These are phyloP conservation scores for Chaetoscypha palmicola DNA, from an alignment of 2,329 filamentous ascomycete genomes.

Conservation along the genomic window DNA sequence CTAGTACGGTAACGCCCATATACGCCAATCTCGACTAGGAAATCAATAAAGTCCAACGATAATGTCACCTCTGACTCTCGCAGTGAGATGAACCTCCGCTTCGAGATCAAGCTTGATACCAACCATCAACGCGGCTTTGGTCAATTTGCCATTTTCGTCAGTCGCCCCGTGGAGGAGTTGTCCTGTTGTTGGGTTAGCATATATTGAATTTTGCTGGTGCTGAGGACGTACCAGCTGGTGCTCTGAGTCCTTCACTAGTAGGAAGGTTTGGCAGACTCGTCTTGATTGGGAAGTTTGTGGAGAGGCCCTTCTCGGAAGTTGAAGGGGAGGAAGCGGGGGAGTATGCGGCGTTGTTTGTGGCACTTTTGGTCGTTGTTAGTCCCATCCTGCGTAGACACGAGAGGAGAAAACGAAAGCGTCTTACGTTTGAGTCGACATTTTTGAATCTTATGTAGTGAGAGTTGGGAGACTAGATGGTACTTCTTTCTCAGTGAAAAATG, in stretches of 20 bases:
- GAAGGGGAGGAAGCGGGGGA: too few relatives aligned
- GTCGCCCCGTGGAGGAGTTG: constrained; percentile 50
- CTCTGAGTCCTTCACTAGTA: constrained; percentile 34
- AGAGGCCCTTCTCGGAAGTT: too few relatives aligned
- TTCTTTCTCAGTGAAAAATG: too few relatives aligned
- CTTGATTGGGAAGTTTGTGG: constrained; percentile 17
- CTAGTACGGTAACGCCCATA: too few relatives aligned
- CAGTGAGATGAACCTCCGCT: constrained; percentile 55
- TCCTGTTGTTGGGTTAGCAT: constrained; percentile 30
- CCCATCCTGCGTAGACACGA: too few relatives aligned
- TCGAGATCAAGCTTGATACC: constrained; percentile 59
- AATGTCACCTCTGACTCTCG: constrained; percentile 54
- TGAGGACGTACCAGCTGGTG: constrained; percentile 30
- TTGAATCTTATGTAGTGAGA: too few relatives aligned
- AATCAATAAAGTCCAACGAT: constrained; percentile 50
- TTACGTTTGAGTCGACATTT: too few relatives aligned
- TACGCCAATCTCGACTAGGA: too few relatives aligned
- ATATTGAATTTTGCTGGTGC: not conserved
- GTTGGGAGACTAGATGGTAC: too few relatives aligned
- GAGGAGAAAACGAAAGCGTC: too few relatives aligned
- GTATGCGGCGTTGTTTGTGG: constrained; percentile 30
- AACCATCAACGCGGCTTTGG: constrained; percentile 50
- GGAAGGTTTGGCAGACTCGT: constrained; percentile 26
- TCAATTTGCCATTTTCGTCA: constrained; percentile 50
- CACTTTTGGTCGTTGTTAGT: too few relatives aligned